Evolutionary conservation across 2,329 filamentous ascomycete species (phyloP).

Genomic region (Daldinia sp.): DNA sequence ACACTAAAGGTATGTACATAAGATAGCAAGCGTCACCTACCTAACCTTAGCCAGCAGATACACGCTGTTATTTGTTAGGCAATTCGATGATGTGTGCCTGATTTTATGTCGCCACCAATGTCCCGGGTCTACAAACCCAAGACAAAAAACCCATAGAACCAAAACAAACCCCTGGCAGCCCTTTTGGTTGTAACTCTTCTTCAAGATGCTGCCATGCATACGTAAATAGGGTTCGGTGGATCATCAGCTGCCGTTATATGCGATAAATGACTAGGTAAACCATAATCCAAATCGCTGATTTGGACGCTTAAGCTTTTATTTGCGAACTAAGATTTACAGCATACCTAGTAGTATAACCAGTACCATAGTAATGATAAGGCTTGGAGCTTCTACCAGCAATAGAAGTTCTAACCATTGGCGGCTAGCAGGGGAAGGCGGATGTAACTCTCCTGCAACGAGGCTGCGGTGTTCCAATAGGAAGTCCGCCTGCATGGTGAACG

Average conservation of each 20-base stretch:
- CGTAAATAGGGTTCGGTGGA: slow-evolving; percentile 26
- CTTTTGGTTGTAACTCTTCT: neutral
- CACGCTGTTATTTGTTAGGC: slow-evolving; percentile 28
- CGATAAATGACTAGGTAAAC: slow-evolving; percentile 21
- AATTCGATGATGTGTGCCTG: slow-evolving; percentile 33
- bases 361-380: slow-evolving; percentile 26
- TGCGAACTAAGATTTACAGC: slow-evolving; percentile 5
- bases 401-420: slow-evolving; percentile 22
- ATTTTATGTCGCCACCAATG: slow-evolving; percentile 34
- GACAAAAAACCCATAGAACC: neutral
- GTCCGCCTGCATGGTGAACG: slow-evolving; percentile 42
- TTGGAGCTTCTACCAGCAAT: slow-evolving; percentile 13
- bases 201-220: slow-evolving; percentile 23
- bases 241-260: slow-evolving; percentile 17
- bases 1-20: too few relatives aligned
- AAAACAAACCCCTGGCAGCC: neutral
- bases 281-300: slow-evolving; percentile 2
- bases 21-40: slow-evolving; percentile 3
- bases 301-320: slow-evolving; percentile 7
- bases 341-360: neutral
- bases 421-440: slow-evolving; percentile 37
- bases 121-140: slow-evolving; percentile 16
- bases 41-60: neutral
- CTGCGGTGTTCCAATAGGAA: slow-evolving; percentile 46
- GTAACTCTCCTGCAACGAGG: slow-evolving; percentile 43